These are phyloP conservation scores for Mycosphaerella sp. DNA, from an alignment of 2,329 filamentous ascomycete genomes.

Conservation along the genomic window DNA sequence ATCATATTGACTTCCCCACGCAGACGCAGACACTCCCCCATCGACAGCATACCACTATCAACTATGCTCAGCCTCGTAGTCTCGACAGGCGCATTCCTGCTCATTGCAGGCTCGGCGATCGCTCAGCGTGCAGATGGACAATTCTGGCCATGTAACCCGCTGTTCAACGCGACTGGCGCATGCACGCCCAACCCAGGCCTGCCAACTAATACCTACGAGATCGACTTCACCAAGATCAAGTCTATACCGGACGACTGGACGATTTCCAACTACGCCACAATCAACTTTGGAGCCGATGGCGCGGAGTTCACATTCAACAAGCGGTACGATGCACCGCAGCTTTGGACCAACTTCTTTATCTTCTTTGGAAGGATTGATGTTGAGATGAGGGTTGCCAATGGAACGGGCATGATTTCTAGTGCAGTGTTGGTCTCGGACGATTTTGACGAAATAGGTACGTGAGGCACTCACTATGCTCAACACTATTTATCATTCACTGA, in stretches of 20 bases:
- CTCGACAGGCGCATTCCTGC: not conserved
- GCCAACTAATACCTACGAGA: constrained; percentile 14
- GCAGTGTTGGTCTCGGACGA: constrained; percentile 26
- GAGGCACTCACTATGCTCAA: no score
- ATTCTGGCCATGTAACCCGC: constrained; percentile 21
- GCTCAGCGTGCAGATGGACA: constrained; percentile 17
- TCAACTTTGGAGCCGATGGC: constrained; percentile 42
- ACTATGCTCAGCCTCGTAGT: not conserved
- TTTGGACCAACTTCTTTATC: constrained; percentile 32
- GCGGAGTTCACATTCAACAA: constrained; percentile 47
- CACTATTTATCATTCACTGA: no score
- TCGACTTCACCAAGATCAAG: constrained; percentile 22
- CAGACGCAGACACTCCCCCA: not conserved
- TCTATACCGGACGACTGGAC: constrained; percentile 23
- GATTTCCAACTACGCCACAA: constrained; percentile 28
- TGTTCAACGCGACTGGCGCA: constrained; percentile 17
- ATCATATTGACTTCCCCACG: not conserved
- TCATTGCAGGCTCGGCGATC: constrained; percentile 1
- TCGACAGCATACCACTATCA: not conserved
- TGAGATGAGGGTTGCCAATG: constrained; percentile 8
- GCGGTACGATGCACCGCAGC: constrained; percentile 38
- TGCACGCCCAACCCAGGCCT: constrained; percentile 19
- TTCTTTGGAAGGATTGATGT: constrained; percentile 32
- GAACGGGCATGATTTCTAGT: constrained; percentile 14
- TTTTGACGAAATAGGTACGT: constrained; percentile 44